Evolutionary conservation across 495 filamentous ascomycete genomes (phyloP), one percentile per base, ranked within the genome.

Genomic region (Delitschia confertaspora): DNA sequence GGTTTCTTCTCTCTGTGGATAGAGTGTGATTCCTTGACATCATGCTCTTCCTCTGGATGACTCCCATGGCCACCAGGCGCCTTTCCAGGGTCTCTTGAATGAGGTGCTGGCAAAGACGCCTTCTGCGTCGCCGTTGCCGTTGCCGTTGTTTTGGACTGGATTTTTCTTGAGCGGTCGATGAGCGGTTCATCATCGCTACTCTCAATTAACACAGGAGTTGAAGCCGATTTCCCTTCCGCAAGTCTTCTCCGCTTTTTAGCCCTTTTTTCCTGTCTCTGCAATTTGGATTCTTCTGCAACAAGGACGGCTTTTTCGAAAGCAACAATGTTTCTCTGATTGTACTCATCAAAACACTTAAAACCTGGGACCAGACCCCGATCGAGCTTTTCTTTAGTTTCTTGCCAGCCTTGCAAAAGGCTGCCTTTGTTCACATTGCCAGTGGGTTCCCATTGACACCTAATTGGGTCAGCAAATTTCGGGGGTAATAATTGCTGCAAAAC

Each of bases 371-470:
- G n/a, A n/a, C 38, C 24, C 9, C 19, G 18, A 18, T 19, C 32
- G 8, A 36, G n/a, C 20, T 30, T 20, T 22, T 14, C 22, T 20
- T 37, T 41, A 16, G 16, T 27, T 1, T 13, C 16, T 2, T 30
- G 24, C 52, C 42, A 44, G 4, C 33, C 33, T 9, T 33, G 6
- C 16, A 45, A 21, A 18, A 35, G 13, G n/a, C 13, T 16, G 16
- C 33, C 20, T 1, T 20, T 31, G 1, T 23, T 26, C n/a, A 56
- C 19, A 24, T 49, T 8, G 3, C 33, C 33, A 6, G 7, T 7
- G 6, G 53, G 53, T 37, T 56, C 53, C 53, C 53, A 56, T 7
- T 43, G 48, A 26, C 48, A 52, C 13, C 49, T 52, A 21, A 20
- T 4, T 5, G 11, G 14, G 20, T 26, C 22, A 18, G 17, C 7